Base-by-base conservation (phyloP, 441 rosid genomes). In the Dalechampia spathulata region DNA sequence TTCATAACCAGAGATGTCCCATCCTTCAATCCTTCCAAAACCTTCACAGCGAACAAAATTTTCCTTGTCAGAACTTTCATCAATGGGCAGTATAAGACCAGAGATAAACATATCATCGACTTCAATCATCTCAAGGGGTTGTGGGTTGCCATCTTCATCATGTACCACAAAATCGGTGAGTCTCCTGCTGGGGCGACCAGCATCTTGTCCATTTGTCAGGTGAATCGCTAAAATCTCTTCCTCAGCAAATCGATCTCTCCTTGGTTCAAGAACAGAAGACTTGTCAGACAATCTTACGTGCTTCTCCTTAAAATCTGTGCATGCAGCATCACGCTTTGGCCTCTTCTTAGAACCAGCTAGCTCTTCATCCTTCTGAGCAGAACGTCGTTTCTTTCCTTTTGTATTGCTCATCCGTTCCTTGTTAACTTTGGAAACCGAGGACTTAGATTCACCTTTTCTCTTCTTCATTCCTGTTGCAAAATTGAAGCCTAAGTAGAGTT, bases 1-100 rank as follows among this genome's bases (percentile, higher is more conserved):
- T 63, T 85, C 96, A 34, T 84, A 92, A 4, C 96, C 98, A 38
- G 98, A 84, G 16, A 92, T 81, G 48, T 49, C 43, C 96, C 96
- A 92, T 3, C 75, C 28, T 70, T 86, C 91, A 5, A 84, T 62
- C 22, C 88, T 75, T 30, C 85, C 94, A 55, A 80, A 89, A 6
- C 76, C 83, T 15, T 75, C 70, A 20, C 92, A 86, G 58, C 77
- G 68, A 14, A 83, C 74, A 45, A 82, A 75, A 40, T 46, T 73
- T 28, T 77, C 84, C 47, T 73, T 72, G 14, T 71, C 84, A 41
- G 67, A 21, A 32, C 39, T 47, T 60, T 60, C 80, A 45, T 83
- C 88, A 1, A 58, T 66, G 23, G 90, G 86, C 69, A 86, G 69
- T 61, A 92, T 68, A 45, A 76, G 49, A 43, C 98, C 94, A 0